Evolutionary conservation across 768 basidiomycete genomes (phyloP).

Genomic region (Mycena epipterygia): DNA sequence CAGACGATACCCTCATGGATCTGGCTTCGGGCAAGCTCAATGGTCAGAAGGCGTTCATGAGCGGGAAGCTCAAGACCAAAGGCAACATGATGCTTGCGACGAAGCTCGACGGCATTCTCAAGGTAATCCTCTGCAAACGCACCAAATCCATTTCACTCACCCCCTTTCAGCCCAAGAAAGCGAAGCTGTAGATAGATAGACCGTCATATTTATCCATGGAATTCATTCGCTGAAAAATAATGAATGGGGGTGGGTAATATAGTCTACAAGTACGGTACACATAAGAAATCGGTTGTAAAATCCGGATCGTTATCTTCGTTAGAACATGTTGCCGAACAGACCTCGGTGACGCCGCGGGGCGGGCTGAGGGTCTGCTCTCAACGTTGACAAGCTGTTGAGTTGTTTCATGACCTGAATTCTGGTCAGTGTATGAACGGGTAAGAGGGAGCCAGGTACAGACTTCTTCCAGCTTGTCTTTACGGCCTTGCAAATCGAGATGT

Average conservation of each 20-base stretch:
- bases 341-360: constrained; percentile 81
- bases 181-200: constrained; percentile 60
- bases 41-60: constrained; percentile 97
- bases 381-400: constrained; percentile 90
- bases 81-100: constrained; percentile 96
- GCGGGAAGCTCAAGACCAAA: constrained; percentile 91
- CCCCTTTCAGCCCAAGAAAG: constrained; percentile 57
- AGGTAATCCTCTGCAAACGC: constrained; percentile 57
- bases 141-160: background rate
- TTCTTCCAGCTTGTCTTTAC: constrained; percentile 98
- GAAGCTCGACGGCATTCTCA: constrained; percentile 87
- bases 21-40: constrained; percentile 86
- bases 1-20: constrained; percentile 80
- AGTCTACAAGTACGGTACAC: constrained; percentile 30
- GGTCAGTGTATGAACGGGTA: constrained; percentile 1
- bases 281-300: background rate
- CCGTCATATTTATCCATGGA: constrained; percentile 12
- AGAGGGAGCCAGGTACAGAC: constrained; percentile 52
- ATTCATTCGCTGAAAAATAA: constrained; percentile 4
- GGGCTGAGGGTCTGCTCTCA: constrained; percentile 86
- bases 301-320: constrained; percentile 35
- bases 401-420: constrained; percentile 89
- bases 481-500: constrained; percentile 94
- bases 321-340: constrained; percentile 84
- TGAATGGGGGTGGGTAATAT: constrained; percentile 33